Evolutionary conservation across 148 eudicot genomes (phyloP).

Genomic region (Fallopia convolvulus): DNA sequence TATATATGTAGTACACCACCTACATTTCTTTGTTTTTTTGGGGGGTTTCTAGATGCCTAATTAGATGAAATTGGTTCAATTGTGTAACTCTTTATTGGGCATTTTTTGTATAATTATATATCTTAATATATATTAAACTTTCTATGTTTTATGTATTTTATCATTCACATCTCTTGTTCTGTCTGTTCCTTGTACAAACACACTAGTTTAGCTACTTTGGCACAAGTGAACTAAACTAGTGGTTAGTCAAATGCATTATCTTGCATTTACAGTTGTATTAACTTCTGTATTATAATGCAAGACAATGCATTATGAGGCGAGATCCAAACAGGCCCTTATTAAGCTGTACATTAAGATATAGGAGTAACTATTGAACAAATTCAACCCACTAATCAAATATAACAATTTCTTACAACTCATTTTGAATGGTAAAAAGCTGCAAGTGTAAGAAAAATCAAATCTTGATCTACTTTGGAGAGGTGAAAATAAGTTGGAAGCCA

Average conservation of each 20-base stretch:
- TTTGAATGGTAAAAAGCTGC: neutral
- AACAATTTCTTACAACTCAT: neutral
- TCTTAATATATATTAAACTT: neutral
- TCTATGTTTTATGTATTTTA: neutral
- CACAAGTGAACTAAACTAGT: neutral
- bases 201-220: too few relatives aligned
- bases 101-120: neutral
- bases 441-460: too few relatives aligned
- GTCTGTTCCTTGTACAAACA: too few relatives aligned
- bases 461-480: slow-evolving; percentile 38
- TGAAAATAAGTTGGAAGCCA: slow-evolving; percentile 78
- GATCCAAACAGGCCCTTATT: too few relatives aligned
- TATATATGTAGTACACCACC: neutral
- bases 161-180: neutral
- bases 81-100: slow-evolving; percentile 4
- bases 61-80: slow-evolving; percentile 9
- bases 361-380: too few relatives aligned
- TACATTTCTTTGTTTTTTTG: neutral
- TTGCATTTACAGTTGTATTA: too few relatives aligned
- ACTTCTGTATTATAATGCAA: too few relatives aligned
- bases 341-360: too few relatives aligned
- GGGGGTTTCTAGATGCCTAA: slow-evolving; percentile 5
- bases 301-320: too few relatives aligned
- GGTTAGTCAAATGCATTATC: too few relatives aligned
- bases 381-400: neutral